A percentile compares a stretch with the other conserved stretches of the same genome.
Evolutionary conservation across 139 green algal genomes (phyloP).

Genomic region (Chlorella sp.): DNA sequence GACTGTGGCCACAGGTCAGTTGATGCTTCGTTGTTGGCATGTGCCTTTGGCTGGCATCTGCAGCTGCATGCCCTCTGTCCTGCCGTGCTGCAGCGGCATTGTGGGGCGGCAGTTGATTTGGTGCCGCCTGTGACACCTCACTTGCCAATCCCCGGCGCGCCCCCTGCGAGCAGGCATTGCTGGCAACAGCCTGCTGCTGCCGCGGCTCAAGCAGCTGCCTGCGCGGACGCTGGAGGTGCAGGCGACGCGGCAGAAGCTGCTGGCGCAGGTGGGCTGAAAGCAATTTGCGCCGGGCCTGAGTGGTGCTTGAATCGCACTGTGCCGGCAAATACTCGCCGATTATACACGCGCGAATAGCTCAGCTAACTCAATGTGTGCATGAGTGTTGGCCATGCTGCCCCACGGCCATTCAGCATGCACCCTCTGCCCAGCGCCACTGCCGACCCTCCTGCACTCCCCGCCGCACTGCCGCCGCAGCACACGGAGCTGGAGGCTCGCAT

Average conservation of each 20-base stretch:
- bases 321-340: too few relatives aligned
- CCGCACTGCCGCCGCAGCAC: conserved; percentile 39
- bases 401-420: too few relatives aligned
- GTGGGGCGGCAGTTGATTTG: too few relatives aligned
- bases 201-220: conserved; percentile 84
- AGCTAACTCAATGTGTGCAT: too few relatives aligned
- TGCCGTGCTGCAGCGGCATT: too few relatives aligned
- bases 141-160: neutral
- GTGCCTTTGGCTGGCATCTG: neutral
- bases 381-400: too few relatives aligned
- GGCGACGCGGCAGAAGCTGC: conserved; percentile 77
- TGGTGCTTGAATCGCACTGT: too few relatives aligned
- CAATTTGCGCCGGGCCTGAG: too few relatives aligned
- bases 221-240: conserved; percentile 55
- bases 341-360: too few relatives aligned
- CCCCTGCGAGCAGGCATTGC: conserved; percentile 42
- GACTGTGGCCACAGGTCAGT: conserved; percentile 22
- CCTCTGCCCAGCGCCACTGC: too few relatives aligned
- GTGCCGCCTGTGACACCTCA: neutral
- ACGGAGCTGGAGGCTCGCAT: conserved; percentile 44
- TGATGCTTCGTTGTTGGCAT: neutral
- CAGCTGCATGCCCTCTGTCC: neutral
- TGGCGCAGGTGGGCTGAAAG: conserved; percentile 60
- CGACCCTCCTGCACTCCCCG: neutral
- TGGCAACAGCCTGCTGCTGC: conserved; percentile 72